Conservation (phyloP, 805 yeast species). For the Yamadazyma ubonensis region DNA sequence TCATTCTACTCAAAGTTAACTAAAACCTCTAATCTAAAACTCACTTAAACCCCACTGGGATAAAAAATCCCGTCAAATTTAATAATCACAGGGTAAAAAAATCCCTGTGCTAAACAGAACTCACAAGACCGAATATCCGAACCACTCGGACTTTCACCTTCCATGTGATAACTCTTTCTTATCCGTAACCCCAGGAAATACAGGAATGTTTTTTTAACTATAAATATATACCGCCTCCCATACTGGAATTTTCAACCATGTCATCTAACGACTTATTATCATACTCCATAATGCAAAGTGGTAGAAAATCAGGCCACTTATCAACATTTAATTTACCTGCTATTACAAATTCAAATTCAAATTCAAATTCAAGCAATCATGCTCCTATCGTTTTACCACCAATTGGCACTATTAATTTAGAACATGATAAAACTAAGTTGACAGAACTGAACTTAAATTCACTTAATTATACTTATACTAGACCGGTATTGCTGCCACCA, state of each 20-base stretch:
- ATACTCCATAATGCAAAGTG: slow-evolving; percentile 38
- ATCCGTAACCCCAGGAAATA: slow-evolving; percentile 12
- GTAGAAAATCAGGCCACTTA: slow-evolving; percentile 13
- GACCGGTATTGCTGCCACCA: slow-evolving; percentile 6
- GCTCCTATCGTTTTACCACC: slow-evolving; percentile 15
- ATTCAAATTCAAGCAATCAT: slow-evolving; percentile 6
- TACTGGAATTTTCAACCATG: slow-evolving; percentile 13
- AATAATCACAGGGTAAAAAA: too few relatives aligned
- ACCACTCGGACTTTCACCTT: slow-evolving; percentile 11
- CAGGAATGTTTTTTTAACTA: slow-evolving; percentile 3
- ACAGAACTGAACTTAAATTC: slow-evolving; percentile 16
- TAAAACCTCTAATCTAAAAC: neutral
- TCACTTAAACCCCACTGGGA: too few relatives aligned
- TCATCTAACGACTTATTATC: slow-evolving; percentile 36
- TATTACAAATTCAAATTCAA: neutral
- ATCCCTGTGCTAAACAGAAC: neutral
- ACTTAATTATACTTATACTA: slow-evolving; percentile 1
- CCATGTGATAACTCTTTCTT: slow-evolving; percentile 12
- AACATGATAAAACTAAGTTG: too few relatives aligned
- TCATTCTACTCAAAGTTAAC: neutral
- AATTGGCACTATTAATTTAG: slow-evolving; percentile 6
- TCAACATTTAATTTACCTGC: slow-evolving; percentile 7
- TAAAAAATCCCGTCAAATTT: too few relatives aligned
- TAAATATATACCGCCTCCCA: slow-evolving; percentile 6
- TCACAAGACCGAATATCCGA: slow-evolving; percentile 7